These are phyloP conservation scores for Polyrhizophydium stewartii DNA, from an alignment of 371 early-diverging fungal species.

Conservation along the genomic window DNA sequence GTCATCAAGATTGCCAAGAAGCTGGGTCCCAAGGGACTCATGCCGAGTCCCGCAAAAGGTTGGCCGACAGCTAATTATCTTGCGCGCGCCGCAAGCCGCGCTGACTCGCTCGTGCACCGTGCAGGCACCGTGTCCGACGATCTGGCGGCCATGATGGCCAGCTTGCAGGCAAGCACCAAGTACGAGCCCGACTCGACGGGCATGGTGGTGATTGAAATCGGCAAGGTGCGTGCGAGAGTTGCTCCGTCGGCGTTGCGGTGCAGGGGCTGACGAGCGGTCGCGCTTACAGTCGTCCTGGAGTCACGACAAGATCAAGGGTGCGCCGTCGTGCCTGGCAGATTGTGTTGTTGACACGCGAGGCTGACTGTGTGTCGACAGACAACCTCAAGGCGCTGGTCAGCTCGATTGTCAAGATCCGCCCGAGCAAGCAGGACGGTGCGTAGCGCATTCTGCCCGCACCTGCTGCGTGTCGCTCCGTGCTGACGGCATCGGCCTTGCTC, in stretches of 20 bases:
- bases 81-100: not conserved
- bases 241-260: conserved; percentile 16
- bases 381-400: conserved; percentile 25
- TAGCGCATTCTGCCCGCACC: too few species aligned
- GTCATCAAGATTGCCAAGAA: conserved; percentile 88
- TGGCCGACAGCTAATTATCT: not conserved
- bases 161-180: conserved; percentile 25
- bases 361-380: conserved; percentile 4
- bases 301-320: too few species aligned
- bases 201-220: conserved; percentile 11
- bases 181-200: conserved; percentile 30
- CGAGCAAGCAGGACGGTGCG: conserved; percentile 30
- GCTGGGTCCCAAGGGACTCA: conserved; percentile 91
- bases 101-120: not conserved
- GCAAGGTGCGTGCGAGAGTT: conserved; percentile 14
- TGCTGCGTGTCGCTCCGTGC: too few species aligned
- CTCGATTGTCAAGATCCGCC: conserved; percentile 17
- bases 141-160: conserved; percentile 29
- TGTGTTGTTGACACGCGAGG: not conserved
- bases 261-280: too few species aligned
- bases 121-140: conserved; percentile 40
- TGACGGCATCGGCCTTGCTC: not conserved
- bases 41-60: conserved; percentile 93
- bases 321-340: not conserved
- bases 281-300: too few species aligned